These are phyloP conservation scores for Ceratocystis cubensis DNA, from an alignment of 2,329 filamentous ascomycete species.

Conservation along the genomic window DNA sequence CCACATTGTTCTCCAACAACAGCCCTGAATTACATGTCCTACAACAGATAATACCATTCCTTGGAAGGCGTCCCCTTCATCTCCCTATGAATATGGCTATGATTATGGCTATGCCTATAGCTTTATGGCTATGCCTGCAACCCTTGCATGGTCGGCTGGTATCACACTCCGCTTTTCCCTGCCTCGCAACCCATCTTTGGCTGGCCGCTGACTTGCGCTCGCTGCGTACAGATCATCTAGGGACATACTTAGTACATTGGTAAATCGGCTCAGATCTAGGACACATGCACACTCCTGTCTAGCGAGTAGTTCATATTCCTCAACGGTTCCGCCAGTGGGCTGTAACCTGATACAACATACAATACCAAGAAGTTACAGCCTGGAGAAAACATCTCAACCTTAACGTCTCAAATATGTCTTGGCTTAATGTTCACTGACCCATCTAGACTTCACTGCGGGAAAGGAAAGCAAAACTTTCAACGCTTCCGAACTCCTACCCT, in stretches of 20 bases:
- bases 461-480: too few species aligned
- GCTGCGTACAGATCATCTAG: too few species aligned
- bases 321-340: background rate
- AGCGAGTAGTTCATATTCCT: background rate
- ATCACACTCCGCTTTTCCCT: background rate
- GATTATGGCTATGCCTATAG: too few species aligned
- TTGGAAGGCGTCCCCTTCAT: background rate
- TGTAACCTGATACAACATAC: conserved; percentile 1
- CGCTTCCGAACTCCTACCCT: too few species aligned
- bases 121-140: too few species aligned
- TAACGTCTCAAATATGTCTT: conserved; percentile 5
- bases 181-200: background rate
- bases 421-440: background rate
- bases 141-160: too few species aligned
- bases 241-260: too few species aligned
- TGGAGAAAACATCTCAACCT: background rate
- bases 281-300: background rate
- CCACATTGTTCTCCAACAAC: background rate
- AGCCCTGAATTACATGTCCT: background rate
- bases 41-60: background rate
- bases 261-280: background rate
- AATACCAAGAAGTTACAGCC: background rate
- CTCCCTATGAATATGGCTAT: too few species aligned
- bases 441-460: background rate
- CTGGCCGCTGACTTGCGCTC: too few species aligned